Evolutionary conservation across 2,329 filamentous ascomycete genomes (phyloP).

Genomic region (Colletotrichum melonis): DNA sequence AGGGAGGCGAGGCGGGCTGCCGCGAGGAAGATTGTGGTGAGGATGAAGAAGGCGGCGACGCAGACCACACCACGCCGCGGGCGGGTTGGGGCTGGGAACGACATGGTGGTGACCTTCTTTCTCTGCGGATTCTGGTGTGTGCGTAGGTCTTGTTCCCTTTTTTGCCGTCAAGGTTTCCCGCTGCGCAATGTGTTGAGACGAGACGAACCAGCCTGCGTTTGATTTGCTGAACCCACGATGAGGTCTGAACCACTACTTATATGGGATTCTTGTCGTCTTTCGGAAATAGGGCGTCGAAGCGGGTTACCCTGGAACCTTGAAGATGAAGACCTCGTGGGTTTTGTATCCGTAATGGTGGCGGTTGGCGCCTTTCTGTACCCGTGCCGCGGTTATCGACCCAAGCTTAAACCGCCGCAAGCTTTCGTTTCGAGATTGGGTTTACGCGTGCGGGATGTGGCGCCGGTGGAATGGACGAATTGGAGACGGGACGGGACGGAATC

Average conservation of each 20-base stretch:
- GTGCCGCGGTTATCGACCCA: background rate
- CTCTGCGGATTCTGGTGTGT: background rate
- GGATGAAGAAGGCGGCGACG: slow-evolving; percentile 42
- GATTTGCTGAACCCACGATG: background rate
- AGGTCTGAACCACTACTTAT: background rate
- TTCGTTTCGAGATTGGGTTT: slow-evolving; percentile 4
- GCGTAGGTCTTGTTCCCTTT: background rate
- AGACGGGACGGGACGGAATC: background rate
- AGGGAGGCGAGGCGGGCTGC: slow-evolving; percentile 45
- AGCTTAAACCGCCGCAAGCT: background rate
- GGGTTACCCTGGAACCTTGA: background rate
- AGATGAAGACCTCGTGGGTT: background rate
- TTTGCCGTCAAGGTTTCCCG: background rate
- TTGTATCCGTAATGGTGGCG: background rate
- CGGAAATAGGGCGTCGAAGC: background rate
- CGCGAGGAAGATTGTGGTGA: slow-evolving; percentile 48
- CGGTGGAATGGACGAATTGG: background rate
- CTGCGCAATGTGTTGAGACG: background rate
- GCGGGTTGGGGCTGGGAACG: slow-evolving; percentile 22
- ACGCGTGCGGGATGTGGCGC: background rate
- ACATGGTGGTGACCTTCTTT: background rate
- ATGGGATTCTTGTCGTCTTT: background rate
- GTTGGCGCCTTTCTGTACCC: background rate
- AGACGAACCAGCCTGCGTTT: background rate
- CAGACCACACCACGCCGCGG: slow-evolving; percentile 17